A percentile compares a stretch with the other conserved stretches of the same genome.
Evolutionary conservation across 805 yeast genomes (phyloP).

Genomic region (Barnettozyma californica): DNA sequence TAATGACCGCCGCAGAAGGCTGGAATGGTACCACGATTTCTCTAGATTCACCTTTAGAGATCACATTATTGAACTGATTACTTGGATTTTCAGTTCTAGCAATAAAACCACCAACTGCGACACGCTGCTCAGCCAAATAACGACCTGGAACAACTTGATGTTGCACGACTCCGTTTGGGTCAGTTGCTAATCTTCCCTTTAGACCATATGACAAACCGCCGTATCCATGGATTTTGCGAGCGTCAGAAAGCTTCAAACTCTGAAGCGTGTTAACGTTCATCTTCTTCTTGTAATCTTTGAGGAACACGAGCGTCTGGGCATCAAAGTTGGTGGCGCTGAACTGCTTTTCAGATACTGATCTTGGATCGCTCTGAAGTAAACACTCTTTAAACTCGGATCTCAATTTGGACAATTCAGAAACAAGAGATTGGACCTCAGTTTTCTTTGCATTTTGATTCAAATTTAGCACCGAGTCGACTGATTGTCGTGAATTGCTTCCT

Average conservation of each 20-base stretch:
- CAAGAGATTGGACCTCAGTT: conserved; percentile 7
- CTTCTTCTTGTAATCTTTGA: conserved; percentile 22
- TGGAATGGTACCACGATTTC: conserved; percentile 40
- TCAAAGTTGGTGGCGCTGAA: conserved; percentile 29
- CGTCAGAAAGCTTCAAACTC: conserved; percentile 7
- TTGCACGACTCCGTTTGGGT: conserved; percentile 62
- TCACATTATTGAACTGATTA: conserved; percentile 30
- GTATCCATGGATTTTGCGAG: conserved; percentile 48
- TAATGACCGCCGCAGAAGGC: conserved; percentile 33
- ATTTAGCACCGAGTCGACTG: conserved; percentile 21
- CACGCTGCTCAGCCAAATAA: conserved; percentile 35
- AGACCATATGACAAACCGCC: conserved; percentile 73
- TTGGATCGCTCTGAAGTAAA: conserved; percentile 48
- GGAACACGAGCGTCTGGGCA: conserved; percentile 24
- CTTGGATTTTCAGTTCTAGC: conserved; percentile 30
- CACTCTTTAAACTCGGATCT: conserved; percentile 51
- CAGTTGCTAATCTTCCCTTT: conserved; percentile 60
- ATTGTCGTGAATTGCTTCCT: conserved; percentile 15
- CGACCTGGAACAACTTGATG: conserved; percentile 66
- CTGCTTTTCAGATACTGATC: conserved; percentile 26
- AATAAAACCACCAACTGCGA: conserved; percentile 57
- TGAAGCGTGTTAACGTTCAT: conserved; percentile 5
- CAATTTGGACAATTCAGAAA: conserved; percentile 31
- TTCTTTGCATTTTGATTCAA: conserved; percentile 1
- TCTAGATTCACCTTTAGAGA: conserved; percentile 35